These are phyloP conservation scores for Aspergillus avenaceus DNA, from an alignment of 495 filamentous ascomycete genomes.

Conservation along the genomic window DNA sequence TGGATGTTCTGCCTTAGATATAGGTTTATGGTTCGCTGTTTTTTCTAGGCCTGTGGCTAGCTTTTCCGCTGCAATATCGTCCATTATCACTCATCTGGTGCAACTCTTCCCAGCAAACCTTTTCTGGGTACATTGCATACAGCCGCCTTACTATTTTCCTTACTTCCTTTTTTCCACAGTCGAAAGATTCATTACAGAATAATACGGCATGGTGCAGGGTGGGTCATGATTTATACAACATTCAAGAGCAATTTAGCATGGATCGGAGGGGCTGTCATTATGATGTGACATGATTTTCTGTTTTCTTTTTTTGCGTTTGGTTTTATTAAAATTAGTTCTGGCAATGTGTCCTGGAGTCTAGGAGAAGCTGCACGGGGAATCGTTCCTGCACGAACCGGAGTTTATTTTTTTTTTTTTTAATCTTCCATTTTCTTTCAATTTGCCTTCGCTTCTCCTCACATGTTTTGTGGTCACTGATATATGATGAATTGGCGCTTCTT, in stretches of 20 bases:
- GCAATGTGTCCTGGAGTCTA: neutral
- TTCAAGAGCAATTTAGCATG: neutral
- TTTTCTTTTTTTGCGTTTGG: neutral
- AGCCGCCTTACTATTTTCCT: no score
- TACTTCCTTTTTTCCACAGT: no score
- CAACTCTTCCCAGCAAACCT: neutral
- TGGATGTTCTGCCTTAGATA: neutral
- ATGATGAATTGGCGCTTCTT: neutral
- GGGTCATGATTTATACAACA: neutral
- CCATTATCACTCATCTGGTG: neutral
- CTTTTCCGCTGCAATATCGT: no score
- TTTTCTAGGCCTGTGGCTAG: no score
- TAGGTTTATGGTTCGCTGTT: neutral
- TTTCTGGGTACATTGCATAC: neutral
- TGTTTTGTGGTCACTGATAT: neutral
- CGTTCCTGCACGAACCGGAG: neutral
- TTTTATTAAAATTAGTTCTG: neutral
- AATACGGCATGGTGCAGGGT: neutral
- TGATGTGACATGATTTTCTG: neutral
- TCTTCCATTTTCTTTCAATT: conserved; percentile 10
- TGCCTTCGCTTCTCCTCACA: conserved; percentile 14
- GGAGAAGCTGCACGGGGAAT: neutral
- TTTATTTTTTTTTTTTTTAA: neutral
- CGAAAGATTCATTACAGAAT: neutral
- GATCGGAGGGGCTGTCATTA: neutral